Base-by-base conservation (phyloP, 192 early-diverging fungal genomes). In the Coemansia javaensis region DNA sequence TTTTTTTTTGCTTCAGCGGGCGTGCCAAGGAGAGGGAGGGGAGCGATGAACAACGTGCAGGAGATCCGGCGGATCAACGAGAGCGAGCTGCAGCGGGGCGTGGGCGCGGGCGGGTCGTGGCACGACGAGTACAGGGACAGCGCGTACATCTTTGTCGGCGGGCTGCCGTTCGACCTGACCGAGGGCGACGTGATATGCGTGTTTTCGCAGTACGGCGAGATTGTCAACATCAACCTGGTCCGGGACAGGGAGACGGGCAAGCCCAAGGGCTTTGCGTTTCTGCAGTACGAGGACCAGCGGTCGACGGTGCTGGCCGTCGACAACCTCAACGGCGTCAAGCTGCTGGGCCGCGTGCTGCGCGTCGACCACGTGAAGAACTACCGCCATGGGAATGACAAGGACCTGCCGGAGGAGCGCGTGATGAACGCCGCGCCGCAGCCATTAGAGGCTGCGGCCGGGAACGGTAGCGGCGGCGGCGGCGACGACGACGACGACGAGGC, bases 131-230 rank as follows among this genome's bases (percentile, higher is more conserved):
- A 90, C 73, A 82, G 81, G 53, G 85, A 95, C 58, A 90, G 90
- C 4, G 84, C 95, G 1, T 94, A 91, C 52, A 77, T 97, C 16
- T 98, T 87, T 74, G 81, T 80, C 25, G 93, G 92, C 32, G 89
- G 90, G 2, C 65, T 98, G 0, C 77, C 82, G 0, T 93, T 68
- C 58, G 81, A 94, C 17, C 59, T 96, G 24, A 91, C 88, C 9
- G 95, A 98, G 53, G 93, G 93, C 38, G 95, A 98, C 61, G 53
- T 95, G 37, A 86, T 98, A 28, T 84, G 85, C 55, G 81, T 96
- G 25, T 90, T 98, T 53, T 94, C 95, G 21, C 95, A 98, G 80
- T 74, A 51, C 65, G 94, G 94, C 31, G 94, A 97, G 53, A 72
- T 94, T 6, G 77, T 93, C n/a, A 87, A 94, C 54, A 71, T 97